phyloP scores from a whole-genome alignment of 2,329 filamentous ascomycete genomes.

The Dothideomycetidae sp. region DNA sequence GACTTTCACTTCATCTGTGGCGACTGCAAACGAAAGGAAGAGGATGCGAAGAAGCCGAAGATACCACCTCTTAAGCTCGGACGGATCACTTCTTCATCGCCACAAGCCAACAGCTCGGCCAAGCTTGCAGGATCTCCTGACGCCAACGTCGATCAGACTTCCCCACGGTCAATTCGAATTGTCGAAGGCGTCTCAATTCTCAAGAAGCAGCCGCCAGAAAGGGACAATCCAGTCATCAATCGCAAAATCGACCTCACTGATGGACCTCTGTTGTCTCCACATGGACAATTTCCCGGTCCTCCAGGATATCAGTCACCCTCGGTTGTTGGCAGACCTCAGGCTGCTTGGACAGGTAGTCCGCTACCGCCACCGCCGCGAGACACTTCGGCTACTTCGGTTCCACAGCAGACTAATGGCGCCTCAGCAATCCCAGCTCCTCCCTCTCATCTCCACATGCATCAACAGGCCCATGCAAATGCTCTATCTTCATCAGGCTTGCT shows the following conservation, averaged over 20 bases:
- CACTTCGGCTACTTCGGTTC: constrained; percentile 12
- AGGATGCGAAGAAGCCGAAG: constrained; percentile 48
- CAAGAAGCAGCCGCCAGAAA: not conserved
- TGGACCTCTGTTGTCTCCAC: constrained; percentile 30
- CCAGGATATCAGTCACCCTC: constrained; percentile 22
- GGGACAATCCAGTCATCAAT: constrained; percentile 9
- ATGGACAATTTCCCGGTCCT: constrained; percentile 29
- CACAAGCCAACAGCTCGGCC: constrained; percentile 14
- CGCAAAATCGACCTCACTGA: constrained; percentile 12
- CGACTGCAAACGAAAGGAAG: constrained; percentile 57
- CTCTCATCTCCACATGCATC: constrained; percentile 20
- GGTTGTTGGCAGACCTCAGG: constrained; percentile 15
- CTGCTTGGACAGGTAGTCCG: constrained; percentile 18
- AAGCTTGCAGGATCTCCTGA: constrained; percentile 12
- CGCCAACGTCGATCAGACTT: constrained; percentile 9
- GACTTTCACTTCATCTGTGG: constrained; percentile 80
- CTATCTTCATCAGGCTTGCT: constrained; percentile 9
- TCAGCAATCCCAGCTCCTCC: constrained; percentile 11
- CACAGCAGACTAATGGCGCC: constrained; percentile 13
- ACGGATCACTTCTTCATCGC: constrained; percentile 15
- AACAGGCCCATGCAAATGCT: constrained; percentile 22
- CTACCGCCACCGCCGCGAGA: constrained; percentile 15
- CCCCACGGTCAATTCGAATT: constrained; percentile 3
- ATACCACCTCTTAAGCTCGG: constrained; percentile 47
- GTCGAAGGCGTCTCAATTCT: constrained; percentile 8